Base-by-base conservation (phyloP, 2,329 filamentous ascomycete genomes). In the Basipetospora chlamydospora region DNA sequence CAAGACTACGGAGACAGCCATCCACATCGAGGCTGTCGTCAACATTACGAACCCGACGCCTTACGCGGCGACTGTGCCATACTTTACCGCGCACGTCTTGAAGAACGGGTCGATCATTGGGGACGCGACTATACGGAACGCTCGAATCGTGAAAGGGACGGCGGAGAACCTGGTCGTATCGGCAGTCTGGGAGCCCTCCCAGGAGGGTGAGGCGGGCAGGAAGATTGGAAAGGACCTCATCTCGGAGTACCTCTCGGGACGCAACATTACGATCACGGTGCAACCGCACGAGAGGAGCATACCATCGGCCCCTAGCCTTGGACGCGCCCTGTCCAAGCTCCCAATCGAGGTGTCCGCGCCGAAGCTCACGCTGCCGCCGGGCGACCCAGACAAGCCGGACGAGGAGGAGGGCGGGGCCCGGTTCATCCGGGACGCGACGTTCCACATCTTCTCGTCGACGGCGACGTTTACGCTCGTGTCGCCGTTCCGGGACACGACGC, bases 21-120 rank as follows among this genome's bases (percentile, higher is more conserved):
- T 95, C 32, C 73, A 70, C 15, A 59, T 96, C 25, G 66, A 76
- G 48, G 80, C 82, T 11, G 59, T 64, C 26, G 67, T 93, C 48
- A 93, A 90, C 51, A 67, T 94, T 41, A 92, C 83, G 4, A 98
- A 98, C 49, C 87, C 88, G 2, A 93, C 87, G 0, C 70, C 77
- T 4, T 95, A 96, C 54, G 77, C 82, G 4, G 87, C 85, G 4
- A 65, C 64, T 2, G 65, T 96, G n/a, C 88, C 88, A 2, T 88
- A 76, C 43, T 58, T 84, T 43, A 86, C 80, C 51, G 68, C 93
- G 29, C 73, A 86, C 42, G 59, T 96, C 28, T 54, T 82, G 21
- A 76, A 74, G 47, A 87, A 92, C 47, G 74, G 68, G 9, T 78
- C 78, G 0, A 53, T 80, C 6, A 62, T 98, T 23, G 90, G 82